These are phyloP conservation scores for Lepidium africanum DNA, from an alignment of 345 rosid species.

Conservation along the genomic window DNA sequence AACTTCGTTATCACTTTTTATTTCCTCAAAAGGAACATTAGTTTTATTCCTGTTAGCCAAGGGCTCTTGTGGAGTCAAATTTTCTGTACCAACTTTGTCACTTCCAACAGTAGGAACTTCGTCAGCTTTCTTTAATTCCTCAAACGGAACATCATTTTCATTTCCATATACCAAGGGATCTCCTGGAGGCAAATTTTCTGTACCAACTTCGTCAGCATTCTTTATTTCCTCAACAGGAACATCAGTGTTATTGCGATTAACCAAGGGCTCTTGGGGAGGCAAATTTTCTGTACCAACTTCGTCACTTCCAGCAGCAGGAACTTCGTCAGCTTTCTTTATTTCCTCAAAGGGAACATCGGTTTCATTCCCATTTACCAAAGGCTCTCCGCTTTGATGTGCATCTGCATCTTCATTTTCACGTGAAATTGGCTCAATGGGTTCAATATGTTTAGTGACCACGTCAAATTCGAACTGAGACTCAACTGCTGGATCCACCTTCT, in stretches of 20 bases:
- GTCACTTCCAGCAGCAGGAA: conserved; percentile 23
- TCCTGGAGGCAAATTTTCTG: conserved; percentile 25
- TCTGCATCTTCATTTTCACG: conserved; percentile 27
- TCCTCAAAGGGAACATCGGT: conserved; percentile 17
- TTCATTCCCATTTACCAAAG: conserved; percentile 30
- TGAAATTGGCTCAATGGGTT: conserved; percentile 29
- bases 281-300: conserved; percentile 23
- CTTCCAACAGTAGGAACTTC: conserved; percentile 19
- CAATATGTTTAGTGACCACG: conserved; percentile 29
- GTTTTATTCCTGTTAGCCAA: neutral
- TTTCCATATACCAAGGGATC: conserved; percentile 11
- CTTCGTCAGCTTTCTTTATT: conserved; percentile 18
- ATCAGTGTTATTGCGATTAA: neutral
- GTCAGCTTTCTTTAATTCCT: conserved; percentile 21
- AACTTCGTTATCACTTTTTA: conserved; percentile 14
- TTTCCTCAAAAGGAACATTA: conserved; percentile 17
- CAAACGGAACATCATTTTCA: conserved; percentile 2
- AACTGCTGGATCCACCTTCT: conserved; percentile 34
- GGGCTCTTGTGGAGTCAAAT: conserved; percentile 28
- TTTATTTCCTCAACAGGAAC: conserved; percentile 17
- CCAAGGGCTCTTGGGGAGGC: conserved; percentile 29
- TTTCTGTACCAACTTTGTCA: conserved; percentile 26
- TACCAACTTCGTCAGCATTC: conserved; percentile 13
- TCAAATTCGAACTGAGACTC: conserved; percentile 37
- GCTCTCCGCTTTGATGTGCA: conserved; percentile 35